Conservation (phyloP, 2,329 filamentous ascomycete species). For the Talaromyces sp. region DNA sequence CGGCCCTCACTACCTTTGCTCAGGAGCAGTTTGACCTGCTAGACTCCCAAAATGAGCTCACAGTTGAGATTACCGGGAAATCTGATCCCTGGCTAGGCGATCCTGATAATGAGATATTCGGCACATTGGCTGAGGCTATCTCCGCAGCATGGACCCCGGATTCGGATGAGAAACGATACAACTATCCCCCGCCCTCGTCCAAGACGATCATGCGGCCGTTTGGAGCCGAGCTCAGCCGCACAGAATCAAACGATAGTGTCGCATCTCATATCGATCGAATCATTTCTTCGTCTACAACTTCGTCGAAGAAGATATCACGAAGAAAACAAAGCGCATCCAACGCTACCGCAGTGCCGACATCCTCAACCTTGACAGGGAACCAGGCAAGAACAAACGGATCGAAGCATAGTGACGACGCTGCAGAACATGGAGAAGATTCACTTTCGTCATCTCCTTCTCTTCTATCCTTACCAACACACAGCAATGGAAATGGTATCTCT, state of each 20-base stretch:
- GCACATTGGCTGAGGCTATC: constrained; percentile 78
- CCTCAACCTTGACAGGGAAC: constrained; percentile 34
- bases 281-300: constrained; percentile 35
- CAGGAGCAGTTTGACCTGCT: constrained; percentile 66
- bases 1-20: constrained; percentile 62
- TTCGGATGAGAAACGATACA: constrained; percentile 27
- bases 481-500: neutral
- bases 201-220: constrained; percentile 18
- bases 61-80: constrained; percentile 80
- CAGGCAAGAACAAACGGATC: constrained; percentile 16
- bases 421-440: neutral
- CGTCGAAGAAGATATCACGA: constrained; percentile 26
- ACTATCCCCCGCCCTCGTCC: constrained; percentile 28
- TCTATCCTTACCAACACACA: neutral
- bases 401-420: neutral
- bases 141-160: constrained; percentile 69
- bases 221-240: constrained; percentile 24
- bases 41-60: constrained; percentile 73
- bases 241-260: constrained; percentile 36
- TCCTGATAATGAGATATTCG: constrained; percentile 83
- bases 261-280: constrained; percentile 37
- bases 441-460: constrained; percentile 8
- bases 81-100: constrained; percentile 96
- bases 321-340: constrained; percentile 25
- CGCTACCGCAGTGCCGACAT: constrained; percentile 29